Evolutionary conservation across 192 early-diverging fungal species (phyloP).

Genomic region (Spizellomyces punctatus): DNA sequence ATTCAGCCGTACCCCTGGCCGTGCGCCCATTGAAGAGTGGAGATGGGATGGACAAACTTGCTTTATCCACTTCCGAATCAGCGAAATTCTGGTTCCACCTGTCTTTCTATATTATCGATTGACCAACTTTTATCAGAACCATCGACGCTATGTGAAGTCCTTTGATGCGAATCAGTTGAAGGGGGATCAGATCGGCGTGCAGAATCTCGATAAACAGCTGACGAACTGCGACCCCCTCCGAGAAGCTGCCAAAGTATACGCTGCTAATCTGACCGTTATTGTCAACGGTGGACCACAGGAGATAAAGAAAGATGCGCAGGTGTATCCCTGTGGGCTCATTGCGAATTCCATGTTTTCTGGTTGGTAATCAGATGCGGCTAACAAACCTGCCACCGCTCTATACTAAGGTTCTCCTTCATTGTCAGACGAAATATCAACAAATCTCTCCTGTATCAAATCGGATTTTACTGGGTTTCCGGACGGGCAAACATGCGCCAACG

Average conservation of each 20-base stretch:
- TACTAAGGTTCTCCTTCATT: no score
- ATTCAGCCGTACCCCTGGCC: conserved; percentile 7
- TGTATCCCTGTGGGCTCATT: conserved; percentile 97
- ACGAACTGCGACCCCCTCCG: conserved; percentile 65
- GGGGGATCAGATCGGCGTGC: conserved; percentile 40
- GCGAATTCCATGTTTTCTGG: conserved; percentile 98
- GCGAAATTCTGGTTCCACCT: conserved; percentile 64
- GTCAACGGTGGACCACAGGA: not conserved
- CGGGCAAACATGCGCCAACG: conserved; percentile 7
- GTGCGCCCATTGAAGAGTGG: conserved; percentile 44
- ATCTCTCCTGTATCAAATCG: conserved; percentile 47
- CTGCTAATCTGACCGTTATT: no score
- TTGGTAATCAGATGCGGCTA: conserved; percentile 28
- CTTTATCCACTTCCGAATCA: conserved; percentile 71
- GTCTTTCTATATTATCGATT: conserved; percentile 95
- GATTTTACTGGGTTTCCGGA: not conserved
- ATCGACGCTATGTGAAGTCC: conserved; percentile 93
- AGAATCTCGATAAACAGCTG: conserved; percentile 21
- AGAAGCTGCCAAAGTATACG: no score
- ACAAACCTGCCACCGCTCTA: no score
- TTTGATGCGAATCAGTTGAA: conserved; percentile 81
- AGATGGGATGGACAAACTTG: conserved; percentile 61
- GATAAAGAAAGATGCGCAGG: conserved; percentile 34
- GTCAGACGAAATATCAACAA: conserved; percentile 34
- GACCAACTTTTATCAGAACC: conserved; percentile 99